phyloP scores from a whole-genome alignment of 2,329 filamentous ascomycete species.

The Dothistroma pini region DNA sequence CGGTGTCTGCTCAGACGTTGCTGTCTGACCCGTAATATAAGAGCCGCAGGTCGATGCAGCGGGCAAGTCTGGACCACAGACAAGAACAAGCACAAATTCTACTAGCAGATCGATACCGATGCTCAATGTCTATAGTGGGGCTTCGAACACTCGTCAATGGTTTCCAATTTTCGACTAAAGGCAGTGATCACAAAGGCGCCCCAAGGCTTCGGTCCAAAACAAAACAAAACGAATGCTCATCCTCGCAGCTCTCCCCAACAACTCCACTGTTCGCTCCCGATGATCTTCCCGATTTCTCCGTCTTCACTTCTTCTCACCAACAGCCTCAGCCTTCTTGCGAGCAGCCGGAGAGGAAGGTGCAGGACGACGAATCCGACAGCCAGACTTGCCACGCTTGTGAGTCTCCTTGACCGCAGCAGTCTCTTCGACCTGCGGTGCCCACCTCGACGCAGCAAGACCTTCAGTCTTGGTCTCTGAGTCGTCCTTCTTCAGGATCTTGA shows the following conservation, averaged over 20 bases:
- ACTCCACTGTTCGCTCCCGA: background rate
- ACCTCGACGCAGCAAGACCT: slow-evolving; percentile 3
- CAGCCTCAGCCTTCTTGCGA: background rate
- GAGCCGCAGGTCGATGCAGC: too few relatives aligned
- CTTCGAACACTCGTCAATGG: too few relatives aligned
- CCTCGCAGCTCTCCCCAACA: background rate
- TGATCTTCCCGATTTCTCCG: background rate
- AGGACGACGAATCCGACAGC: slow-evolving; percentile 18
- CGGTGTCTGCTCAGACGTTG: too few relatives aligned
- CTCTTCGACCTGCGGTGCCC: background rate
- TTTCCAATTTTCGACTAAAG: too few relatives aligned
- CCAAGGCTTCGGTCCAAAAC: background rate
- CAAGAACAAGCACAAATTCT: too few relatives aligned
- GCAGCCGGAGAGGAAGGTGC: slow-evolving; percentile 11
- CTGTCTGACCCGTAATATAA: too few relatives aligned
- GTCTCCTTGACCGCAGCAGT: background rate
- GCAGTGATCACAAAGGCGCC: too few relatives aligned
- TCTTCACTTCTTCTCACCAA: slow-evolving; percentile 7
- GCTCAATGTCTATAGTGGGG: too few relatives aligned
- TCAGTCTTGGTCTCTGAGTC: slow-evolving; percentile 1
- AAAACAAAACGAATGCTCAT: background rate
- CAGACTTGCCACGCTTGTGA: slow-evolving; percentile 15
- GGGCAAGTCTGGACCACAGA: too few relatives aligned
- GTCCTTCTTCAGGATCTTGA: slow-evolving; percentile 5
- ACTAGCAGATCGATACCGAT: too few relatives aligned